Conservation (phyloP, 2,329 filamentous ascomycete species). For the Claviceps digitariae region DNA sequence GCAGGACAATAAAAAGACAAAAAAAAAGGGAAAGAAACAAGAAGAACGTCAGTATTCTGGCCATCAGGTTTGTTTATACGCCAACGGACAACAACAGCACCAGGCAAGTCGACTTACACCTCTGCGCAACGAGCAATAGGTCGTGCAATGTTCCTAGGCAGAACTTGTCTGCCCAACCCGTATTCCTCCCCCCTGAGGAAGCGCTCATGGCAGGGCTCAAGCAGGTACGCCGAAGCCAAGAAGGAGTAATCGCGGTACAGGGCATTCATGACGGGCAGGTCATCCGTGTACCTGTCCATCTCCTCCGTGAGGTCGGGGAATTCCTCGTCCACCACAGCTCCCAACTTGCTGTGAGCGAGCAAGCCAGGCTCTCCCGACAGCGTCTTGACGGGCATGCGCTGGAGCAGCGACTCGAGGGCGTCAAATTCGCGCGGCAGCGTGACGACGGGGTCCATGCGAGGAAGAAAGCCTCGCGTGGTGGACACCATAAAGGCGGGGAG, state of each 20-base stretch:
- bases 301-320: conserved; percentile 64
- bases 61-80: neutral
- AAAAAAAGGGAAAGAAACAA: conserved; percentile 75
- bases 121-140: conserved; percentile 76
- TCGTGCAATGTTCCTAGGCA: conserved; percentile 63
- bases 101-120: conserved; percentile 47
- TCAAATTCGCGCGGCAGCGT: conserved; percentile 62
- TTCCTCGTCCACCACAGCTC: conserved; percentile 57
- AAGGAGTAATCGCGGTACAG: conserved; percentile 89
- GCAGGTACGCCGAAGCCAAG: conserved; percentile 73
- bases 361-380: conserved; percentile 61
- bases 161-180: conserved; percentile 57
- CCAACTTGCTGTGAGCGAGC: conserved; percentile 60
- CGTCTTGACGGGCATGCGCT: conserved; percentile 68
- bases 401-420: conserved; percentile 55
- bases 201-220: conserved; percentile 79
- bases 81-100: neutral
- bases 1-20: too few species aligned
- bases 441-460: conserved; percentile 48
- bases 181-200: conserved; percentile 60
- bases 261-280: conserved; percentile 71
- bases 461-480: conserved; percentile 60
- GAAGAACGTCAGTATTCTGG: neutral
- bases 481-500: conserved; percentile 70
- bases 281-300: conserved; percentile 58